Base-by-base conservation (phyloP, 2,329 filamentous ascomycete species). In the Aspergillus quadricinctus region DNA sequence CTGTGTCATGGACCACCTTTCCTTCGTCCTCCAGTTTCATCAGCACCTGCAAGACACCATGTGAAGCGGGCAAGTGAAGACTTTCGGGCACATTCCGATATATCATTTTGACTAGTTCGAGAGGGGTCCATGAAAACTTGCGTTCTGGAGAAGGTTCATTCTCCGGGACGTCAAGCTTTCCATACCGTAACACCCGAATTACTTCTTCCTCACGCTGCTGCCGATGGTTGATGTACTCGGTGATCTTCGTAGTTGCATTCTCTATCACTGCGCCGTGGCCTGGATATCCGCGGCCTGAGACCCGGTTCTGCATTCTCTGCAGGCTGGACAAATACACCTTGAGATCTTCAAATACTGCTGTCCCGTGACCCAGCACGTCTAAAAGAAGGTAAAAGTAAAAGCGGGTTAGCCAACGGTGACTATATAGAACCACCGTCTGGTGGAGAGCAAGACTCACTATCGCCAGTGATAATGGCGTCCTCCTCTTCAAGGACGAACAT, bases 31-130 rank as follows among this genome's bases (percentile, higher is more conserved):
- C 77, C 62, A 99, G 76, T 78, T 97, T 97, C 56, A 80, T 75
- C 61, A 99, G 72, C 54, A 97, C 88, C 76, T 93, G 89, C 59
- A 87, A 59, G 6, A 97, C 79, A 1, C 92, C 92, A 43, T 82
- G 80, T 60, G 89, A 85, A 0, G 94, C 94, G 8, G 92, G 87
- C 10, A 81, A 69, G 72, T 92, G 89, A 62, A 97, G 77, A 66
- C 81, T 84, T 70, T 89, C 85, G 0, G 89, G 87, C 23, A 96
- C 87, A 65, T 90, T 86, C 53, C 81, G 82, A 71, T 99, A 99
- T 35, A 99, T 90, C 31, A 89, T 78, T 72, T 88, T 89, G n/a
- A 97, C 93, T 61, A 97, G 79, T 57, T 93, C 90, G 82, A 91
- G 87, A 8, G 85, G 81, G 6, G 82, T 84, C 89, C 88, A 91